These are phyloP conservation scores for Alternaria arbusti DNA, from an alignment of 2,329 filamentous ascomycete species.

Conservation along the genomic window DNA sequence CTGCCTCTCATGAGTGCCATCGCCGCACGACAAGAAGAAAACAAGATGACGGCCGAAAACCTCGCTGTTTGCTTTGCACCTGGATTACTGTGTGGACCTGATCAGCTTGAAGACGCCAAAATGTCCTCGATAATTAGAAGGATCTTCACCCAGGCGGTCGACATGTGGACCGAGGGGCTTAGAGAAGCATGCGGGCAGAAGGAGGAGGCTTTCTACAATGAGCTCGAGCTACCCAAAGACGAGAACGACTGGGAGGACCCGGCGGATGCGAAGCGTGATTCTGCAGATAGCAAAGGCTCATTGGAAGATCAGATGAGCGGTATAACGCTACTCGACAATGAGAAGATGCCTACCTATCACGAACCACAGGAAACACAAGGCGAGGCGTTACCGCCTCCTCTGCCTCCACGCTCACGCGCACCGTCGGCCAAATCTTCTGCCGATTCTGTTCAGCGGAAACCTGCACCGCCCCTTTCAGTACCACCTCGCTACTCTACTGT, in stretches of 20 bases:
- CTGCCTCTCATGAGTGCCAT: constrained; percentile 59
- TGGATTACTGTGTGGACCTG: constrained; percentile 58
- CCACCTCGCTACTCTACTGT: constrained; percentile 55
- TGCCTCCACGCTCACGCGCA: constrained; percentile 47
- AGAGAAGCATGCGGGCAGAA: constrained; percentile 51
- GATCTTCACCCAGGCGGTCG: constrained; percentile 57
- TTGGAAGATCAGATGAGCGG: constrained; percentile 49
- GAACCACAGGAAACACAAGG: constrained; percentile 18
- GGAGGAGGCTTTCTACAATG: constrained; percentile 44
- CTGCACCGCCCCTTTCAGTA: constrained; percentile 49
- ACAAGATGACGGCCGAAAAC: constrained; percentile 63
- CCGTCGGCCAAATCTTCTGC: constrained; percentile 35
- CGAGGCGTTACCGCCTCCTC: constrained; percentile 37
- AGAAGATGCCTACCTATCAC: constrained; percentile 29
- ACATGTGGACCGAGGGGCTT: constrained; percentile 54
- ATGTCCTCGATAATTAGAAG: constrained; percentile 59
- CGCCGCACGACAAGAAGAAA: constrained; percentile 53
- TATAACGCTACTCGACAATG: constrained; percentile 54
- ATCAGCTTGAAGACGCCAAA: constrained; percentile 62
- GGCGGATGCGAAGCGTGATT: constrained; percentile 40
- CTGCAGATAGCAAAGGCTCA: constrained; percentile 30
- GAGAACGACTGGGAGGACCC: constrained; percentile 58
- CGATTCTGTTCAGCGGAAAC: constrained; percentile 49
- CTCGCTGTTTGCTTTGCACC: constrained; percentile 62
- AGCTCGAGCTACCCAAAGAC: constrained; percentile 50